These are phyloP conservation scores for Pistacia atlantica DNA, from an alignment of 345 rosid species.

Conservation along the genomic window DNA sequence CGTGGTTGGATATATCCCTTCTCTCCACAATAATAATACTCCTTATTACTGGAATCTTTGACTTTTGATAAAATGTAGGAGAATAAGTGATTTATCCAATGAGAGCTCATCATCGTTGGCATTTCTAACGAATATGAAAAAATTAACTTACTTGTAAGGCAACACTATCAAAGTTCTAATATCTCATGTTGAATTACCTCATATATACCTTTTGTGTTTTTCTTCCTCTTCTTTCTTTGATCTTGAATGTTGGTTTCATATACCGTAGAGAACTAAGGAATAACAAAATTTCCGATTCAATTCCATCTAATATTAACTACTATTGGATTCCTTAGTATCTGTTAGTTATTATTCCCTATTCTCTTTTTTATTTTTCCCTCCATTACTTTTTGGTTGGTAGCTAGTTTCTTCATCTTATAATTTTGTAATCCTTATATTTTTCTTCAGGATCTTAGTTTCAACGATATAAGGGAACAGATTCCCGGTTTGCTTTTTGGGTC, in stretches of 20 bases:
- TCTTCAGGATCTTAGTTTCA: constrained; percentile 65
- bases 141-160: constrained; percentile 49
- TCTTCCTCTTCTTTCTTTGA: background rate
- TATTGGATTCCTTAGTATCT: constrained; percentile 43
- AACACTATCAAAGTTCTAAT: constrained; percentile 3
- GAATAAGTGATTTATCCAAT: too few species aligned
- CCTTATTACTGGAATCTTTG: too few species aligned
- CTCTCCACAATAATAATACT: too few species aligned
- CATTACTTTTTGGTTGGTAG: background rate
- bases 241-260: constrained; percentile 2
- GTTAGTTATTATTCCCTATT: constrained; percentile 39
- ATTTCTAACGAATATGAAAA: constrained; percentile 31
- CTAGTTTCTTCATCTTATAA: background rate
- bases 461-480: constrained; percentile 43
- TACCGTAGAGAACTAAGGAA: constrained; percentile 55
- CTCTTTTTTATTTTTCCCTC: too few species aligned
- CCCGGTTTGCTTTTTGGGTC: constrained; percentile 42
- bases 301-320: constrained; percentile 58
- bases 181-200: background rate
- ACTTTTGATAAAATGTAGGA: too few species aligned
- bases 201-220: background rate
- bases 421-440: background rate
- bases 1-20: too few species aligned
- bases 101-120: too few species aligned
- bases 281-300: constrained; percentile 47